Evolutionary conservation across 148 eudicot genomes (phyloP), one percentile per base, ranked within the genome.

Genomic region (Heliosperma pusillum): DNA sequence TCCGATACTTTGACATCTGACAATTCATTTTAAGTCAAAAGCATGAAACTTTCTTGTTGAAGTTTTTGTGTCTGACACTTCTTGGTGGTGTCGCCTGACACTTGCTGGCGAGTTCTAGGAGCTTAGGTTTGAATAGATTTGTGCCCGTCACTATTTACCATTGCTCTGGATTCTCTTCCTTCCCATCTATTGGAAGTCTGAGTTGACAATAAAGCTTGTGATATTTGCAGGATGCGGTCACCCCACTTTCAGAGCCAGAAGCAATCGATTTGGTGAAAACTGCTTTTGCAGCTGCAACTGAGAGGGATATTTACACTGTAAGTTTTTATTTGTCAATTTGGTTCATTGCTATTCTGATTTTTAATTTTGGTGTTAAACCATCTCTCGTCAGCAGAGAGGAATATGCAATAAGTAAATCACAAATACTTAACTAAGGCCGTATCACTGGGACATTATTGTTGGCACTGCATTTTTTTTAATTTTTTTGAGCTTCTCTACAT

Each of bases 221-320:
- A 36, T 66, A 55, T 76, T 30, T 77, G 70, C 77, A 81, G 83
- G 98, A 94, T 81, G 93, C 97, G 74, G 97, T 92, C 55, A 92
- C 98, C 3, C 98, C 98, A 12, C 89, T 94, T 55, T 90, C 96
- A 6, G 96, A 94, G 80, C 19, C 79, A 45, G 98, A 94, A 87
- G 98, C 98, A 24, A 84, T 94, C 62, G 98, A 94, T 86, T 86
- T 94, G 85, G 97, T 94, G 73, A 91, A 87, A 79, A 94, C 98
- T 75, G 94, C 97, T 74, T 94, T 94, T 84, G 95, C 97, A 76
- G 90, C 98, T 69, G 98, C 98, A 76, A 86, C 97, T 60, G 98
- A 94, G 83, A 94, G 98, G 84, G 98, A 94, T 79, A 94, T 94
- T 73, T 91, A 91, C 78, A 94, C 98, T 65, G 98, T 94, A 78